A percentile compares a stretch with the other conserved stretches of the same genome.
Evolutionary conservation across 148 eudicot genomes (phyloP).

Genomic region (Fagopyrum homotropicum): DNA sequence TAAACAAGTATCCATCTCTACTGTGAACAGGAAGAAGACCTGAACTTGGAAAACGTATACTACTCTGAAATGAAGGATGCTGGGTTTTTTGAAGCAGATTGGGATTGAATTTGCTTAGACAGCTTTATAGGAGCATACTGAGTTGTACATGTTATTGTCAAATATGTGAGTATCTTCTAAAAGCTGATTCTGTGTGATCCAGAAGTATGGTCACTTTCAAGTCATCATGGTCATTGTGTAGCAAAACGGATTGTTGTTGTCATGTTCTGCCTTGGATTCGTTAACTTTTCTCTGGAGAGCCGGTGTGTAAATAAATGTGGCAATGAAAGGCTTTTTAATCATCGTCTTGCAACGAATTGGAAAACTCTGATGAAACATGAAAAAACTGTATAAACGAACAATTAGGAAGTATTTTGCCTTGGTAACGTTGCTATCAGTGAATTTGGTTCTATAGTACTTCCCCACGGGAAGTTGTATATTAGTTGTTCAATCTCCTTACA

Average conservation of each 20-base stretch:
- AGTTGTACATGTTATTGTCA: not conserved
- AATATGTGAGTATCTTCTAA: not conserved
- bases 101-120: conserved; percentile 28
- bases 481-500: too few relatives aligned
- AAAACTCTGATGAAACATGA: too few relatives aligned
- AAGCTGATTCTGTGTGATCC: not conserved
- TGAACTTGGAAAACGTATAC: conserved; percentile 60
- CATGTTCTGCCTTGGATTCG: not conserved
- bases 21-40: conserved; percentile 47
- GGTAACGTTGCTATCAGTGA: too few relatives aligned
- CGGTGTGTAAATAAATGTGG: not conserved
- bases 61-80: conserved; percentile 85
- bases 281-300: not conserved
- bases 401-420: too few relatives aligned
- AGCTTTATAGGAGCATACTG: not conserved
- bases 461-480: too few relatives aligned
- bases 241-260: not conserved
- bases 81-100: conserved; percentile 63
- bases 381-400: too few relatives aligned
- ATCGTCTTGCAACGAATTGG: too few relatives aligned
- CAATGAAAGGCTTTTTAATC: not conserved
- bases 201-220: not conserved
- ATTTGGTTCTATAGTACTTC: too few relatives aligned
- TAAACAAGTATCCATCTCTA: not conserved
- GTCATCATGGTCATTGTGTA: not conserved